Percentiles rank a stretch among this genome's conserved stretches.
These are phyloP conservation scores for Fusarium caatingaense DNA, from an alignment of 2,329 filamentous ascomycete species.

Conservation along the genomic window DNA sequence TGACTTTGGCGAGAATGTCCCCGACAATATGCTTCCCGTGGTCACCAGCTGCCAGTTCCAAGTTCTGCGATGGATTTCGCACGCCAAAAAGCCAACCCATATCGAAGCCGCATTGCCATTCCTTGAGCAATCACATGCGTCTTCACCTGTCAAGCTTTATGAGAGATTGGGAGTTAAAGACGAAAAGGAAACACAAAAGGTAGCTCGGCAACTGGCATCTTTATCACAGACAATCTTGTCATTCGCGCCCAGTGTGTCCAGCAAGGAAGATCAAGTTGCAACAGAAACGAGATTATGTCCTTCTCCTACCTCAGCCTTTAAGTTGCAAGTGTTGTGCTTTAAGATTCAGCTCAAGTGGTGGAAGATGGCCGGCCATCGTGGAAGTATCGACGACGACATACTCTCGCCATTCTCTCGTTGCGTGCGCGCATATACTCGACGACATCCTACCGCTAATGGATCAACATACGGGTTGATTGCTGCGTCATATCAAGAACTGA, in stretches of 20 bases:
- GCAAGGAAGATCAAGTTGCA: slow-evolving; percentile 69
- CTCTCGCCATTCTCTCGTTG: slow-evolving; percentile 73
- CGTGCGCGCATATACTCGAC: slow-evolving; percentile 68
- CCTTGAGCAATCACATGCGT: slow-evolving; percentile 63
- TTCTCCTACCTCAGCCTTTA: slow-evolving; percentile 67
- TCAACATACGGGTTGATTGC: slow-evolving; percentile 53
- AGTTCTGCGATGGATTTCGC: slow-evolving; percentile 70
- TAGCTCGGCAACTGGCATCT: slow-evolving; percentile 73
- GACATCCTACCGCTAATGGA: slow-evolving; percentile 55
- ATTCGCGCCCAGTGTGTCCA: slow-evolving; percentile 74
- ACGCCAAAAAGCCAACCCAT: slow-evolving; percentile 67
- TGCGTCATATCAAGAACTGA: slow-evolving; percentile 49
- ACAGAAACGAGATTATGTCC: slow-evolving; percentile 65
- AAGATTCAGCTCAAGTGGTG: slow-evolving; percentile 73
- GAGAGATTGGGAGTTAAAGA: slow-evolving; percentile 57
- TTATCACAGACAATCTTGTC: slow-evolving; percentile 73
- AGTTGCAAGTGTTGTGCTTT: slow-evolving; percentile 73
- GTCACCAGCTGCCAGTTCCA: slow-evolving; percentile 74
- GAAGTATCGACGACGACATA: slow-evolving; percentile 72
- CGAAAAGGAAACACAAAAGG: slow-evolving; percentile 64
- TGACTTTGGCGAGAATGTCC: slow-evolving; percentile 64
- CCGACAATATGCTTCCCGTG: slow-evolving; percentile 61
- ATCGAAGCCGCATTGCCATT: slow-evolving; percentile 68
- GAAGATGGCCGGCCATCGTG: slow-evolving; percentile 69
- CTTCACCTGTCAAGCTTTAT: slow-evolving; percentile 70